A percentile compares a stretch with the other conserved stretches of the same genome.
Evolutionary conservation across 768 basidiomycete species (phyloP).

Genomic region (Cyathus striatus): DNA sequence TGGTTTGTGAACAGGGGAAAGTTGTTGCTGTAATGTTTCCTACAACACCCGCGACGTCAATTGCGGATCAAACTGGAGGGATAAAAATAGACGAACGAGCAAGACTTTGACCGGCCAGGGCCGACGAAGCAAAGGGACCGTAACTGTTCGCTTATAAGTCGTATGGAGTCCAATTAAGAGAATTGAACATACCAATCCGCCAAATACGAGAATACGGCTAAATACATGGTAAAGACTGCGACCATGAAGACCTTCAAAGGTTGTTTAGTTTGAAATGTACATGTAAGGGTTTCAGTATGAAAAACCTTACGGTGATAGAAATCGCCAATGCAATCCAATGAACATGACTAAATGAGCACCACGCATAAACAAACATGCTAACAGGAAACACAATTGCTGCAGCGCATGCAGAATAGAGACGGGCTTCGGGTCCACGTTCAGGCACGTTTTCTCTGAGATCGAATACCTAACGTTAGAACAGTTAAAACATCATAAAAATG

Average conservation of each 20-base stretch:
- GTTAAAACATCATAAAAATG: not conserved
- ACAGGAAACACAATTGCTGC: constrained; percentile 49
- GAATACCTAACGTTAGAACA: too few species aligned
- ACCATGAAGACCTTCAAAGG: constrained; percentile 35
- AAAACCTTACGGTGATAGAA: constrained; percentile 36
- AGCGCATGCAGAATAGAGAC: constrained; percentile 52
- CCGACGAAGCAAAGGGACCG: constrained; percentile 62
- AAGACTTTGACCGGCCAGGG: constrained; percentile 63
- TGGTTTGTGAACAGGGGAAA: constrained; percentile 58
- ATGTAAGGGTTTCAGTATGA: constrained; percentile 5
- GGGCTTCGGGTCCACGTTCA: constrained; percentile 47
- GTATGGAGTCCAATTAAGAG: constrained; percentile 11
- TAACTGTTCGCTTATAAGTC: constrained; percentile 24
- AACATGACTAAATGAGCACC: constrained; percentile 50
- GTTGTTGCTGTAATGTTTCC: constrained; percentile 44
- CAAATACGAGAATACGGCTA: constrained; percentile 55
- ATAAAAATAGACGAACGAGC: constrained; percentile 36
- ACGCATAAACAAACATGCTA: constrained; percentile 70
- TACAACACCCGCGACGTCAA: constrained; percentile 12
- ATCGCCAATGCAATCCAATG: constrained; percentile 60
- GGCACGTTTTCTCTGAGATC: constrained; percentile 23
- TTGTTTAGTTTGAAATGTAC: not conserved
- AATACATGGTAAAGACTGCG: constrained; percentile 50
- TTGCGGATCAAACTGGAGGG: not conserved
- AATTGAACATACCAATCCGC: constrained; percentile 51